Conservation (phyloP, 371 early-diverging fungal species). For the Mucor lusitanicus region DNA sequence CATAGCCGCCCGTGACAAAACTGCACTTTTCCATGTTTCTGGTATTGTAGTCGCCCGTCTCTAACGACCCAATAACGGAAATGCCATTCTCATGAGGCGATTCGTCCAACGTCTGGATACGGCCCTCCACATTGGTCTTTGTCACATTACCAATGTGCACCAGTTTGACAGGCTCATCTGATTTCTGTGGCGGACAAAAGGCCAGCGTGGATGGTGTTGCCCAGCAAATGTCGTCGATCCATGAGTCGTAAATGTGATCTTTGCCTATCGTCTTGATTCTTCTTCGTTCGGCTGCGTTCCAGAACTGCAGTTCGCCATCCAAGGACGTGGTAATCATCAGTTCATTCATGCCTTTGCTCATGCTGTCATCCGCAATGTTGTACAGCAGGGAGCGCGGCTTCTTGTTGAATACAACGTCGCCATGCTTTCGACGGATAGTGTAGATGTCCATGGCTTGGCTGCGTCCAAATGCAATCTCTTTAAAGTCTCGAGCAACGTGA, state of each 20-base stretch:
- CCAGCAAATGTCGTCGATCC: constrained; percentile 46
- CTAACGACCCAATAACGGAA: constrained; percentile 20
- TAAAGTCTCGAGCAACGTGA: background rate
- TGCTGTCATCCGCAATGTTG: constrained; percentile 19
- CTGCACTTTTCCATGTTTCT: constrained; percentile 14
- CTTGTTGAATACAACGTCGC: constrained; percentile 5
- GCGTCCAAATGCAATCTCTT: constrained; percentile 6
- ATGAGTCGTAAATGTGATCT: constrained; percentile 22
- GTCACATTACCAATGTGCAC: constrained; percentile 16
- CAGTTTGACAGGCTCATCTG: constrained; percentile 14
- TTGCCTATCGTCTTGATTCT: constrained; percentile 28
- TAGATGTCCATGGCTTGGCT: constrained; percentile 11
- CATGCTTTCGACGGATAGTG: background rate
- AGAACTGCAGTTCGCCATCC: constrained; percentile 41
- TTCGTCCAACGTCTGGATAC: constrained; percentile 22
- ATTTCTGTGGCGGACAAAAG: constrained; percentile 15
- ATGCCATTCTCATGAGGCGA: constrained; percentile 37
- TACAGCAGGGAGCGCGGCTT: constrained; percentile 40
- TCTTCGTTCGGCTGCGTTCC: constrained; percentile 19
- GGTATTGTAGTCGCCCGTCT: constrained; percentile 13
- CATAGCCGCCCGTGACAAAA: constrained; percentile 43
- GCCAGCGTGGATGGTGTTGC: constrained; percentile 30
- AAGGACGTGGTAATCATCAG: constrained; percentile 34
- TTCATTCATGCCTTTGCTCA: constrained; percentile 16
- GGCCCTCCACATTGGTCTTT: constrained; percentile 23